Evolutionary conservation across 345 rosid genomes (phyloP).

Genomic region (Cochlearia excelsa): DNA sequence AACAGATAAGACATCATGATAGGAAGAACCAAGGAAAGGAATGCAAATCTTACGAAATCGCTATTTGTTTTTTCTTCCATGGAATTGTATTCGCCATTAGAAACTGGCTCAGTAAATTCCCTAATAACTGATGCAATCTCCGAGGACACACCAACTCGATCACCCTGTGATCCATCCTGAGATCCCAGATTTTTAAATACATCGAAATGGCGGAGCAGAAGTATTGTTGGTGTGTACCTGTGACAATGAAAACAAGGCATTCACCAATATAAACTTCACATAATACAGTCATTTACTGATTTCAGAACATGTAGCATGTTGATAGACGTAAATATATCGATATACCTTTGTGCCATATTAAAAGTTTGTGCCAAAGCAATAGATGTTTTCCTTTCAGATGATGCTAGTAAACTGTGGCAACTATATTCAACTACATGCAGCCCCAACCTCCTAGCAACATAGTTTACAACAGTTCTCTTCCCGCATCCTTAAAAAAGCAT

Average conservation of each 20-base stretch:
- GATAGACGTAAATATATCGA: not conserved
- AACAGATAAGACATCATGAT: slow-evolving; percentile 8
- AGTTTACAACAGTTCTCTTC: slow-evolving; percentile 80
- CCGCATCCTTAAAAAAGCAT: slow-evolving; percentile 65
- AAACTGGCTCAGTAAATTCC: slow-evolving; percentile 68
- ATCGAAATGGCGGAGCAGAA: slow-evolving; percentile 89
- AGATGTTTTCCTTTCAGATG: slow-evolving; percentile 75
- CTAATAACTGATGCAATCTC: slow-evolving; percentile 87
- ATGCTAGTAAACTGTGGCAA: slow-evolving; percentile 70
- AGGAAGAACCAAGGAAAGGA: slow-evolving; percentile 12
- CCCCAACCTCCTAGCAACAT: slow-evolving; percentile 71
- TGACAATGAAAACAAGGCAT: slow-evolving; percentile 25
- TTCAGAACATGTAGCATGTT: slow-evolving; percentile 9
- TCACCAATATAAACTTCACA: slow-evolving; percentile 6
- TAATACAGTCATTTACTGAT: slow-evolving; percentile 5
- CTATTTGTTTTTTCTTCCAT: slow-evolving; percentile 43
- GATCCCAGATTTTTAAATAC: slow-evolving; percentile 69
- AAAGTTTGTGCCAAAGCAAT: slow-evolving; percentile 80
- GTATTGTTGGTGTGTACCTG: slow-evolving; percentile 82
- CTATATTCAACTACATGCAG: slow-evolving; percentile 90
- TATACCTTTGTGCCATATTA: slow-evolving; percentile 78
- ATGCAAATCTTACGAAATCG: slow-evolving; percentile 53
- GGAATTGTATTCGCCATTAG: slow-evolving; percentile 45
- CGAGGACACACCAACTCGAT: slow-evolving; percentile 70
- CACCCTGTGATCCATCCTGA: slow-evolving; percentile 64